Evolutionary conservation across 169 alveolate genomes (phyloP).

Genomic region (Cryptosporidium canis): DNA sequence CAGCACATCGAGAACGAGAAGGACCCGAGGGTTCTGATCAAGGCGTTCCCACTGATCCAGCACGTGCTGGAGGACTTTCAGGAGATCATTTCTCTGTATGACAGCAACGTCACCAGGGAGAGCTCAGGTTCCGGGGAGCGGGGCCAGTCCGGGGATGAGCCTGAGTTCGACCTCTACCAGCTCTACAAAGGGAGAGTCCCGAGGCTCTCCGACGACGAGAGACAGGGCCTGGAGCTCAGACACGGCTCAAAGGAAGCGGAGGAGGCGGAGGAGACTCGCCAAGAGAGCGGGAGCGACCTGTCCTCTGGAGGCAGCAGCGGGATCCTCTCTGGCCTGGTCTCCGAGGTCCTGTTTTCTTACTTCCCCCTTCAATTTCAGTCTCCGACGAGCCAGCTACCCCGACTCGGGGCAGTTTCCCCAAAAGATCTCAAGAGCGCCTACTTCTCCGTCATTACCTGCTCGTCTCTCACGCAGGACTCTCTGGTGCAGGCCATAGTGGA

Average conservation of each 20-base stretch:
- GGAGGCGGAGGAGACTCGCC: neutral
- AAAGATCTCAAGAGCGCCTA: constrained; percentile 21
- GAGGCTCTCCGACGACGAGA: neutral
- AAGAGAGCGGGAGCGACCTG: neutral
- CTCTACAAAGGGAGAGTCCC: constrained; percentile 43
- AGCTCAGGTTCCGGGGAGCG: neutral
- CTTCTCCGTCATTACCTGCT: constrained; percentile 29
- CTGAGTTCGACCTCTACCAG: constrained; percentile 13
- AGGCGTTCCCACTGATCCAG: constrained; percentile 46
- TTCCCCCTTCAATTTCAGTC: constrained; percentile 63
- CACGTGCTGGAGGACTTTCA: neutral
- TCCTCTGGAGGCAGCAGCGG: neutral
- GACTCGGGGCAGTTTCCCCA: neutral
- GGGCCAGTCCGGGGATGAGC: neutral
- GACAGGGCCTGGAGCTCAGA: neutral
- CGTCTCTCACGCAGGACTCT: constrained; percentile 37
- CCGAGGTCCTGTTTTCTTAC: constrained; percentile 39
- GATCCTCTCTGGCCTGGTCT: constrained; percentile 30
- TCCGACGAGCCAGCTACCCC: neutral
- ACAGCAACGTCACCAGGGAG: neutral
- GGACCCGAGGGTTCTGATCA: constrained; percentile 58
- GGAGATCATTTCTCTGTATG: constrained; percentile 11
- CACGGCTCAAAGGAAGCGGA: neutral
- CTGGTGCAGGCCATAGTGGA: constrained; percentile 47
- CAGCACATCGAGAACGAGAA: constrained; percentile 62